phyloP scores from a whole-genome alignment of 2,329 filamentous ascomycete species.

The Furcasterigmium furcatum region DNA sequence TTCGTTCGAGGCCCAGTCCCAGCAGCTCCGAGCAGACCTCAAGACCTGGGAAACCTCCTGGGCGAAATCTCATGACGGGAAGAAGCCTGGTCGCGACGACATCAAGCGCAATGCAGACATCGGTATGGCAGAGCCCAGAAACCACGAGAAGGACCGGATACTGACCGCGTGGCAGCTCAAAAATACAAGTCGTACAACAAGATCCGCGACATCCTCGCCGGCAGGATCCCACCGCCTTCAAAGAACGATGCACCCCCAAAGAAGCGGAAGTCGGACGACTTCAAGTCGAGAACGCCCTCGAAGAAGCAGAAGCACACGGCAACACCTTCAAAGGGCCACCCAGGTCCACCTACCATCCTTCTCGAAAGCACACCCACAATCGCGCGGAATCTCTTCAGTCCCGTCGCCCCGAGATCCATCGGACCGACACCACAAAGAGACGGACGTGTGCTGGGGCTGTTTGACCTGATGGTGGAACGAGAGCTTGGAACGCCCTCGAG shows the following conservation, averaged over 20 bases:
- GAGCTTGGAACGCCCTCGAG: constrained; percentile 48
- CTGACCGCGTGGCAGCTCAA: constrained; percentile 39
- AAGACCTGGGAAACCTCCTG: constrained; percentile 75
- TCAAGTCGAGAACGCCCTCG: constrained; percentile 40
- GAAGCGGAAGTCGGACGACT: constrained; percentile 38
- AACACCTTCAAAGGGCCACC: constrained; percentile 42
- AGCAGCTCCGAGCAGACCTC: constrained; percentile 61
- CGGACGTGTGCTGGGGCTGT: constrained; percentile 72
- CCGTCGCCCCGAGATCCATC: constrained; percentile 56
- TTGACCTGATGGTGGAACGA: constrained; percentile 62
- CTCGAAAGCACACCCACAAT: constrained; percentile 48
- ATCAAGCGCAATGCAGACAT: constrained; percentile 73
- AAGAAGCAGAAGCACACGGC: constrained; percentile 45
- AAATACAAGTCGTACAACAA: constrained; percentile 79
- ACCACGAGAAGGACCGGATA: not conserved
- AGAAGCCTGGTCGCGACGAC: constrained; percentile 69
- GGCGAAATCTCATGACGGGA: constrained; percentile 57
- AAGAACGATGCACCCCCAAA: constrained; percentile 29
- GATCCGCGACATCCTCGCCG: constrained; percentile 55
- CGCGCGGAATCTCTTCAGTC: constrained; percentile 58
- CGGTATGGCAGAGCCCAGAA: constrained; percentile 44
- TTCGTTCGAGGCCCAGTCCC: constrained; percentile 46
- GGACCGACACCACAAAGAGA: constrained; percentile 80
- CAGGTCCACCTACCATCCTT: constrained; percentile 36
- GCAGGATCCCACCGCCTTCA: constrained; percentile 42